Percentiles rank a stretch among this genome's conserved stretches.
phyloP scores from a whole-genome alignment of 371 early-diverging fungal genomes.

The Funneliformis caledonium region DNA sequence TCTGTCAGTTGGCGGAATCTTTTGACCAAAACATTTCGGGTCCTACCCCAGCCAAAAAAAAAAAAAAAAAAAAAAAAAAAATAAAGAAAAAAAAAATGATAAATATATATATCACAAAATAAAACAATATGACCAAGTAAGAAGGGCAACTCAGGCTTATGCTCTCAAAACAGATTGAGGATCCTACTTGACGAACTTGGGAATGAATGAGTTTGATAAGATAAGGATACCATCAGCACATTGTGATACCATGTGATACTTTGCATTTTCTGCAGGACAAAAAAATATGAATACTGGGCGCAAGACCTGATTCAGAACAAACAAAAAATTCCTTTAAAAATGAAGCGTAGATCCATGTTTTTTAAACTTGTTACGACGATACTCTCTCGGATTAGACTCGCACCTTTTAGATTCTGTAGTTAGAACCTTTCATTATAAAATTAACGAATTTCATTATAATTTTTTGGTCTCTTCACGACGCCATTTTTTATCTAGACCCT shows the following conservation, averaged over 20 bases:
- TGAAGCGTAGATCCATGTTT: background rate
- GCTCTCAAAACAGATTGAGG: conserved; percentile 9
- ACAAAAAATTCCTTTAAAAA: background rate
- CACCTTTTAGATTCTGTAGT: background rate
- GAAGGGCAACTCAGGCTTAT: background rate
- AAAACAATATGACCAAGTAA: too few relatives aligned
- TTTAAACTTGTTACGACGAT: background rate
- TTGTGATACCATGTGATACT: conserved; percentile 29
- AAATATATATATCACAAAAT: too few relatives aligned
- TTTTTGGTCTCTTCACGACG: background rate
- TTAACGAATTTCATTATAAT: too few relatives aligned
- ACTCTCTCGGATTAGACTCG: background rate
- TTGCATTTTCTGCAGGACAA: conserved; percentile 19
- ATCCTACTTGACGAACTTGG: conserved; percentile 1
- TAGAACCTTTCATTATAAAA: background rate
- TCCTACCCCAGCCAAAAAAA: conserved; percentile 12
- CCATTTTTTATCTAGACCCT: background rate
- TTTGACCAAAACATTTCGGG: conserved; percentile 20
- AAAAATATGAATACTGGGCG: background rate
- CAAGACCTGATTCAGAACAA: background rate
- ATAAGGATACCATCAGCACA: conserved; percentile 5
- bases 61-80: background rate
- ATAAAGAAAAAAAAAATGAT: too few relatives aligned
- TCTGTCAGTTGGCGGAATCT: conserved; percentile 19
- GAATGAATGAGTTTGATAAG: background rate